Evolutionary conservation across 2,329 filamentous ascomycete species (phyloP).

Genomic region (Nemania serpens): DNA sequence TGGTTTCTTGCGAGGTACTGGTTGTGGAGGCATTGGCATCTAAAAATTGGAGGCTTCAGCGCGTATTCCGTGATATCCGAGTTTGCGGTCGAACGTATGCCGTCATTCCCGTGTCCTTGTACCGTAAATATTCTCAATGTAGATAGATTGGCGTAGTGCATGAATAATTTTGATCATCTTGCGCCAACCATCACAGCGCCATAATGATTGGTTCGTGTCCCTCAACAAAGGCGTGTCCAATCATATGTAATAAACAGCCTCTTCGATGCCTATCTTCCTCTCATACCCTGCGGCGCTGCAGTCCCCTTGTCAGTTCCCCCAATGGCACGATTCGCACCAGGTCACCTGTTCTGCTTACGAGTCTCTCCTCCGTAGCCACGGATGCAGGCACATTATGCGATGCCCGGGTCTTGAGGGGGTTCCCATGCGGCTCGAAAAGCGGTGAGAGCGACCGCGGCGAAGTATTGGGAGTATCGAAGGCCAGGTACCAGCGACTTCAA

Average conservation of each 20-base stretch:
- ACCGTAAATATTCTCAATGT: too few species aligned
- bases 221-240: constrained; percentile 13
- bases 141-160: neutral
- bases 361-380: constrained; percentile 20
- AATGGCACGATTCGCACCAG: neutral
- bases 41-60: too few species aligned
- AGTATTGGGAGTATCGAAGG: neutral
- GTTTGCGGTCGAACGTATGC: neutral
- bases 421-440: constrained; percentile 22
- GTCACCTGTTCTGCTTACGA: constrained; percentile 20
- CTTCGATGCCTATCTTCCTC: constrained; percentile 9
- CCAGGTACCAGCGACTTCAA: neutral
- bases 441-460: constrained; percentile 17
- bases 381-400: constrained; percentile 24
- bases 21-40: too few species aligned
- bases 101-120: neutral
- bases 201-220: constrained; percentile 11
- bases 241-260: neutral
- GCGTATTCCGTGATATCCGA: neutral
- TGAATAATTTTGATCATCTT: neutral
- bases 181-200: neutral
- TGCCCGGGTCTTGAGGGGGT: constrained; percentile 10
- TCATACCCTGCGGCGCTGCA: constrained; percentile 14
- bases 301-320: constrained; percentile 11
- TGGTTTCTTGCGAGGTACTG: too few species aligned